phyloP scores from a whole-genome alignment of 2,329 filamentous ascomycete genomes.

The Xylaria arbuscula region DNA sequence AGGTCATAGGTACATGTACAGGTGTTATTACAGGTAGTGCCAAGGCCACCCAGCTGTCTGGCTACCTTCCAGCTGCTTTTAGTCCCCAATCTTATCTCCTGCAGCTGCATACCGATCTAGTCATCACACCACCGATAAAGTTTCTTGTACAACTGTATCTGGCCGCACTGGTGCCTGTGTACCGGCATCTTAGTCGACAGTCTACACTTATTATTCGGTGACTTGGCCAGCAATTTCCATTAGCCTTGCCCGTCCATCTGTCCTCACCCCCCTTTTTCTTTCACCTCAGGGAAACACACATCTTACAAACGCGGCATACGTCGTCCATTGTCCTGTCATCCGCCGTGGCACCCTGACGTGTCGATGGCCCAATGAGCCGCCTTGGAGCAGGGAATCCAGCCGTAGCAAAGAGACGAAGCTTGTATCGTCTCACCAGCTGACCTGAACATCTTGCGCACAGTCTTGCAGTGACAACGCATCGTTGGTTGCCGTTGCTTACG shows the following conservation, averaged over 20 bases:
- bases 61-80: not conserved
- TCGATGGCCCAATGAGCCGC: slow-evolving; percentile 33
- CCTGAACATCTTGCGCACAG: slow-evolving; percentile 34
- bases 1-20: too few species aligned
- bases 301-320: slow-evolving; percentile 19
- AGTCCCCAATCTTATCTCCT: not conserved
- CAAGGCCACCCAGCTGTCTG: too few species aligned
- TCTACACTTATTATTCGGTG: not conserved
- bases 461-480: slow-evolving; percentile 48
- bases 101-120: not conserved
- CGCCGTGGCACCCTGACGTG: slow-evolving; percentile 26
- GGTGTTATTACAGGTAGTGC: too few species aligned
- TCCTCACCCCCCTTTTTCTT: not conserved
- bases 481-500: slow-evolving; percentile 31
- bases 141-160: not conserved
- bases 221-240: not conserved
- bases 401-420: slow-evolving; percentile 21
- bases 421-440: slow-evolving; percentile 37
- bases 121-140: too few species aligned
- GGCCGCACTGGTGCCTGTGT: not conserved
- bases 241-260: not conserved
- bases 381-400: slow-evolving; percentile 27
- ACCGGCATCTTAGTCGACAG: not conserved
- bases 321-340: slow-evolving; percentile 16
- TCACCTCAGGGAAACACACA: slow-evolving; percentile 18